phyloP scores from a whole-genome alignment of 116 monocot genomes.

The Trichopus zeylanicus region DNA sequence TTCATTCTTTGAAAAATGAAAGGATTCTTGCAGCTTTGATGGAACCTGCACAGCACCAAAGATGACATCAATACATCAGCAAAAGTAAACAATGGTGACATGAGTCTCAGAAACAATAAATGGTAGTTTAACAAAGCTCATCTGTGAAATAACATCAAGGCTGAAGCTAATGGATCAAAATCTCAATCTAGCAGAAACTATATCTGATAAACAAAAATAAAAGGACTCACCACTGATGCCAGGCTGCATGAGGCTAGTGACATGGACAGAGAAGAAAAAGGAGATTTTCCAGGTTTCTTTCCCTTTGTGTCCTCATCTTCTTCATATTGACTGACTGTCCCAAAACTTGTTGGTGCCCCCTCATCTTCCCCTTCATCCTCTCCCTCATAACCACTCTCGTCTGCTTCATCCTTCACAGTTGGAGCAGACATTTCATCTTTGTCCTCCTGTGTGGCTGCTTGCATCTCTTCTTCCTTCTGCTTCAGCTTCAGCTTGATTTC shows the following conservation, averaged over 20 bases:
- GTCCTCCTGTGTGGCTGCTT: conserved; percentile 14
- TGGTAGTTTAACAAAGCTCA: too few species aligned
- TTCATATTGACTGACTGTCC: conserved; percentile 26
- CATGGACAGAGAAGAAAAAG: conserved; percentile 67
- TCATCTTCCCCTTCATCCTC: conserved; percentile 53
- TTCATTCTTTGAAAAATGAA: conserved; percentile 19
- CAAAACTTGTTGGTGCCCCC: conserved; percentile 57
- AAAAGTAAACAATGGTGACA: background rate
- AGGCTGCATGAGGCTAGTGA: conserved; percentile 24
- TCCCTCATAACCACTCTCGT: conserved; percentile 25
- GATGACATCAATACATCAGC: background rate
- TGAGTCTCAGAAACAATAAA: background rate
- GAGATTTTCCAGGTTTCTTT: conserved; percentile 24
- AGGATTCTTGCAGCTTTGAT: conserved; percentile 20
- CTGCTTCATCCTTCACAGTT: conserved; percentile 22
- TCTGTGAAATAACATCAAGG: too few species aligned
- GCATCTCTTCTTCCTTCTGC: conserved; percentile 69
- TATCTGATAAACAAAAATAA: background rate
- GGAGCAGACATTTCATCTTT: conserved; percentile 13
- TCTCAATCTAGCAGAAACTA: too few species aligned
- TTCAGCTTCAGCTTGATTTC: conserved; percentile 56
- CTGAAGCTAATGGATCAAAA: too few species aligned
- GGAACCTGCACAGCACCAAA: conserved; percentile 24
- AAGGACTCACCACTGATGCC: conserved; percentile 26
- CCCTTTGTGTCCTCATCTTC: conserved; percentile 8